Evolutionary conservation across 169 alveolate species (phyloP).

Genomic region (Ichthyophthirius multifiliis): DNA sequence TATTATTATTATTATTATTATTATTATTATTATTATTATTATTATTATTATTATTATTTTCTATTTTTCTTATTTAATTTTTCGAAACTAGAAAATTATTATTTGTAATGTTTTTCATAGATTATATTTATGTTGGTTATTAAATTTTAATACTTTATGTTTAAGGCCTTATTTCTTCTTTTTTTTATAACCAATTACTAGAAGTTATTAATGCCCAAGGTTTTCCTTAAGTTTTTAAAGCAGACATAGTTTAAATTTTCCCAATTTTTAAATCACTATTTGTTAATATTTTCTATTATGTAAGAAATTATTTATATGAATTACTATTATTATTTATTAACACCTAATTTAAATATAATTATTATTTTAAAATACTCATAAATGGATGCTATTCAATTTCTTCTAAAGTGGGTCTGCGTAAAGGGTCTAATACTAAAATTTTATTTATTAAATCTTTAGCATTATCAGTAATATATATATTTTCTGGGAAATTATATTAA

Average conservation of each 20-base stretch:
- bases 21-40: not conserved
- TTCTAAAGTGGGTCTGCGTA: conserved; percentile 74
- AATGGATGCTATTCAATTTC: conserved; percentile 64
- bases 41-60: not conserved
- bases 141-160: no score
- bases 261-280: not conserved
- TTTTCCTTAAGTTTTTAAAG: conserved; percentile 61
- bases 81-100: not conserved
- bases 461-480: conserved; percentile 60
- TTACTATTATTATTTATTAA: conserved; percentile 68
- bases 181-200: no score
- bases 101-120: not conserved
- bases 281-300: not conserved
- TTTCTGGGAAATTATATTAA: conserved; percentile 78
- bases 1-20: not conserved
- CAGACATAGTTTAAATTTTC: conserved; percentile 49
- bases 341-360: conserved; percentile 60
- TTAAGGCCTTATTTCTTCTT: no score
- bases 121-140: not conserved
- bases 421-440: conserved; percentile 79
- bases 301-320: conserved; percentile 51
- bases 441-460: conserved; percentile 72
- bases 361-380: conserved; percentile 47
- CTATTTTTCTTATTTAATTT: not conserved
- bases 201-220: no score